phyloP scores from a whole-genome alignment of 2,329 filamentous ascomycete species.

The Fusarium sp. region DNA sequence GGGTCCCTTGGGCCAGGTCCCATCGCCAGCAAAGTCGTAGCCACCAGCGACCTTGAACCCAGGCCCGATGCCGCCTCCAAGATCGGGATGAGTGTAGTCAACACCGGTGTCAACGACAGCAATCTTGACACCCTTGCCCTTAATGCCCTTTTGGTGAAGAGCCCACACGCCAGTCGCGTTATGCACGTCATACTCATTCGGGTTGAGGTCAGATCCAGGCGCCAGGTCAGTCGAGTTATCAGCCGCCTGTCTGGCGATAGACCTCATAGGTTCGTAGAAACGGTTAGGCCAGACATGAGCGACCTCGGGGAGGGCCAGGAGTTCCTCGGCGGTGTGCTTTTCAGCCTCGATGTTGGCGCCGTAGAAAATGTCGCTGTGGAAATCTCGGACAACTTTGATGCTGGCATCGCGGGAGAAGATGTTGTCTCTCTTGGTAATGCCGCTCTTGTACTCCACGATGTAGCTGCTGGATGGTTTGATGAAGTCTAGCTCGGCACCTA shows the following conservation, averaged over 20 bases:
- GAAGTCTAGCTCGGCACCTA: neutral
- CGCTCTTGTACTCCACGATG: neutral
- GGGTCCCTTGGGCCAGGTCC: neutral
- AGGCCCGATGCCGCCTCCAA: neutral
- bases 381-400: conserved; percentile 6
- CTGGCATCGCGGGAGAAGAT: neutral
- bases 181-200: conserved; percentile 9
- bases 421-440: neutral
- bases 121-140: conserved; percentile 32
- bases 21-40: neutral
- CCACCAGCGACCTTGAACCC: neutral
- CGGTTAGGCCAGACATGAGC: neutral
- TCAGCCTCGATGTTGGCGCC: conserved; percentile 8
- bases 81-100: conserved; percentile 27
- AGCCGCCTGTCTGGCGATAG: neutral
- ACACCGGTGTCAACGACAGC: conserved; percentile 35
- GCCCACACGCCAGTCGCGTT: conserved; percentile 29
- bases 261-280: neutral
- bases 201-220: neutral
- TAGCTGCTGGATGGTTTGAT: neutral
- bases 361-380: conserved; percentile 6
- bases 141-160: conserved; percentile 22
- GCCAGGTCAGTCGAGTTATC: neutral
- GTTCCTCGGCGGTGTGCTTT: neutral
- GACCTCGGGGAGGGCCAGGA: neutral